Evolutionary conservation across 1,284 basidiomycete genomes (phyloP), one percentile per base, ranked within the genome.

Genomic region (Apiotrichum sp.): DNA sequence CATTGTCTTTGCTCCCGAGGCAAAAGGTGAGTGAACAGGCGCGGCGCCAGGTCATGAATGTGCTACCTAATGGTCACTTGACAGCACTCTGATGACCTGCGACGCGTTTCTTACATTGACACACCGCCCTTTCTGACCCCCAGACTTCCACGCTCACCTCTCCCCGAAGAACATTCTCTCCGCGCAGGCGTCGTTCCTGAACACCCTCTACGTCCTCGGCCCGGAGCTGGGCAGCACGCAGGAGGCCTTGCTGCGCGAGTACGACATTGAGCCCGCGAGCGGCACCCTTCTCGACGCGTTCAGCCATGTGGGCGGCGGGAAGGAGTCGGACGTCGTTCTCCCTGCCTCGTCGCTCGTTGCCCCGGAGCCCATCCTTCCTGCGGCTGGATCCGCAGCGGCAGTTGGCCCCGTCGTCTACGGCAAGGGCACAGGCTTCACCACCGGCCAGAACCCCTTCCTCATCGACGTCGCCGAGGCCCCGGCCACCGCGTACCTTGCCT

Each of bases 201-300:
- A 98, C 79, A 80, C 98, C 57, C 81, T 98, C 59, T 78, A 95
- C 65, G 84, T 86, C 2, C 81, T 93, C 55, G 88, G 89, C 1
- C 78, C 86, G 32, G 84, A 65, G 13, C 59, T 78, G 41, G 70
- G 77, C 36, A 80, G 81, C 55, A 55, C 70, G 45, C 76, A 77
- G 62, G 71, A 80, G 29, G 79, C 80, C 58, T 75, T 79, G 42
- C 77, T 80, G 5, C 70, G 80, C 51, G 81, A 83, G 70, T 82
- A 82, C 68, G 78, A 78, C 58, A 59, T 82, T 55, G 80, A 82
- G 58, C 78, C 51, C 34, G 38, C 51, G 14, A 34, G 32, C 11
- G 45, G 43, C 32, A 39, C 54, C 8, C 39, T 50, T 14, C 13
- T 16, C 35, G 59, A 61, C 48, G 56, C 54, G 80, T 87, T 51